These are phyloP conservation scores for Cercospora canescens DNA, from an alignment of 2,329 filamentous ascomycete species.

Conservation along the genomic window DNA sequence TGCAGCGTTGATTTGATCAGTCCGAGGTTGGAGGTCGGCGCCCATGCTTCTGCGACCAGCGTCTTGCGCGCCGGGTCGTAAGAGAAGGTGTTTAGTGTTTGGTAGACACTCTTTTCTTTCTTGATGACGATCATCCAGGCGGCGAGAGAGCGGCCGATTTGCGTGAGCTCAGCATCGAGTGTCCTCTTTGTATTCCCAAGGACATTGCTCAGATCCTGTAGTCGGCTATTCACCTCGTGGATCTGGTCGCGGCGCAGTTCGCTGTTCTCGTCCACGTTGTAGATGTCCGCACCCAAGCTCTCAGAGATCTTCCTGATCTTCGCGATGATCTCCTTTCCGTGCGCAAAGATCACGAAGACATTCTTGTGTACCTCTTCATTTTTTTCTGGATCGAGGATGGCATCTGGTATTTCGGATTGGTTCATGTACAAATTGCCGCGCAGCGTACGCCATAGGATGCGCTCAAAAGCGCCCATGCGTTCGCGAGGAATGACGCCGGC, in stretches of 20 bases:
- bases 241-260: constrained; percentile 94
- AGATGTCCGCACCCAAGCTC: constrained; percentile 91
- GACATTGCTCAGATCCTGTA: constrained; percentile 89
- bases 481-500: constrained; percentile 93
- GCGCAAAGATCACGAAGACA: constrained; percentile 98
- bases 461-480: constrained; percentile 91
- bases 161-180: constrained; percentile 85
- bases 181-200: constrained; percentile 93
- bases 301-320: constrained; percentile 99
- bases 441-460: constrained; percentile 94
- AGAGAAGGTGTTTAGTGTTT: constrained; percentile 92
- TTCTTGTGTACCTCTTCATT: constrained; percentile 96
- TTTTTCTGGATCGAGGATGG: constrained; percentile 85
- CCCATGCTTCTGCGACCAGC: constrained; percentile 96
- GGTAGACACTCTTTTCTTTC: constrained; percentile 98
- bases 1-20: constrained; percentile 91
- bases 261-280: constrained; percentile 96
- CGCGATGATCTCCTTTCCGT: constrained; percentile 95
- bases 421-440: constrained; percentile 99
- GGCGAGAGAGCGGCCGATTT: constrained; percentile 88
- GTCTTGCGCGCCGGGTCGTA: constrained; percentile 96
- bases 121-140: constrained; percentile 97
- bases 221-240: constrained; percentile 91
- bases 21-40: constrained; percentile 84
- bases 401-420: constrained; percentile 95